phyloP scores from a whole-genome alignment of 345 rosid species.

The Camelina laxa region DNA sequence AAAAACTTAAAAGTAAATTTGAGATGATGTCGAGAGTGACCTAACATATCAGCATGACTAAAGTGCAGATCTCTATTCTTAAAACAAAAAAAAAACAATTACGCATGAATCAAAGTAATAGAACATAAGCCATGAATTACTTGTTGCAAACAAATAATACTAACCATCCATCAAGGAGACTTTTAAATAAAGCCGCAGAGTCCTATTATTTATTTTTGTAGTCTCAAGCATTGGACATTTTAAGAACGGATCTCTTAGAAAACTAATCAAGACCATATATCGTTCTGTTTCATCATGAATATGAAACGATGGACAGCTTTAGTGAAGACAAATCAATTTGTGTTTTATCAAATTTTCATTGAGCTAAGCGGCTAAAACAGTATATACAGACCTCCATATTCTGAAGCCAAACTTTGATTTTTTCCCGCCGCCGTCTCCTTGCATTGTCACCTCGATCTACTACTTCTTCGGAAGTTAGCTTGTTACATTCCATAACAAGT shows the following conservation, averaged over 20 bases:
- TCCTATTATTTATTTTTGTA: background rate
- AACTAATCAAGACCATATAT: background rate
- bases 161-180: no score
- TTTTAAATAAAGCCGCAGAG: background rate
- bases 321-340: background rate
- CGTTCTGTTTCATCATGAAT: background rate
- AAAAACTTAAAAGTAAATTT: no score
- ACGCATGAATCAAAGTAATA: no score
- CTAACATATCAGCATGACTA: no score
- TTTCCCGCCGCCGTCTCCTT: conserved; percentile 68
- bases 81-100: no score
- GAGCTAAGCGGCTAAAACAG: background rate
- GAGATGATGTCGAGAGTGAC: no score
- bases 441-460: conserved; percentile 62
- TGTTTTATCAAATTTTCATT: background rate
- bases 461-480: conserved; percentile 61
- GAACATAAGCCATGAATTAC: no score
- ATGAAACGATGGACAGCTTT: background rate
- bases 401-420: conserved; percentile 70
- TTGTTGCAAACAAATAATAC: no score
- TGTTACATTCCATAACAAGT: conserved; percentile 87
- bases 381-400: conserved; percentile 27
- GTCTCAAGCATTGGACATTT: background rate
- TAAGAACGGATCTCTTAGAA: background rate
- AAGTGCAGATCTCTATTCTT: no score